Evolutionary conservation across 1,284 basidiomycete genomes (phyloP).

Genomic region (Volvariella volvacea): DNA sequence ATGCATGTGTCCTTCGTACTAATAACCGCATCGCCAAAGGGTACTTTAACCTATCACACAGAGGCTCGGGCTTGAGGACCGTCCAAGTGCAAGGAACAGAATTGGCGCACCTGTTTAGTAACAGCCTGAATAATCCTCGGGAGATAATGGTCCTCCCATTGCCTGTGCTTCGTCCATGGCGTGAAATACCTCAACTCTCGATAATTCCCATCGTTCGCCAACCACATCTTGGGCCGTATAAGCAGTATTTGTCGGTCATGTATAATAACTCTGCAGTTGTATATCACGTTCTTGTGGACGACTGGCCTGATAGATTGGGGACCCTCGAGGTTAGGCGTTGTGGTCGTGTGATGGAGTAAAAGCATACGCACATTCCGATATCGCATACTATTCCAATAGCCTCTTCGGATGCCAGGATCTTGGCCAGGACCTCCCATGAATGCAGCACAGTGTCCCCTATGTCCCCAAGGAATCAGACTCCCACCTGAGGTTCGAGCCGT

Average conservation of each 20-base stretch:
- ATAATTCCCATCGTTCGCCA: slow-evolving; percentile 98
- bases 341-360: not conserved
- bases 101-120: slow-evolving; percentile 72
- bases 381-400: slow-evolving; percentile 83
- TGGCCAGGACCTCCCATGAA: slow-evolving; percentile 91
- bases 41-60: slow-evolving; percentile 76
- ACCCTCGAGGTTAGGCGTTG: not conserved
- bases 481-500: not conserved
- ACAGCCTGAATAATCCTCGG: slow-evolving; percentile 82
- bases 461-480: slow-evolving; percentile 4
- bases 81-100: slow-evolving; percentile 1
- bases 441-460: slow-evolving; percentile 91
- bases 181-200: slow-evolving; percentile 95
- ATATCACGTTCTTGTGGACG: slow-evolving; percentile 94
- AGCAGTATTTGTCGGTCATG: slow-evolving; percentile 83
- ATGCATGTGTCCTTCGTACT: slow-evolving; percentile 94
- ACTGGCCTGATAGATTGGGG: slow-evolving; percentile 64
- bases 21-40: slow-evolving; percentile 93
- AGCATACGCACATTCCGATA: slow-evolving; percentile 76
- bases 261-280: slow-evolving; percentile 93
- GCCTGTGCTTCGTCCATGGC: slow-evolving; percentile 86
- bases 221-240: slow-evolving; percentile 99
- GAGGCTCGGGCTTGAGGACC: not conserved
- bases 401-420: slow-evolving; percentile 76
- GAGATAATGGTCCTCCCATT: slow-evolving; percentile 86